phyloP scores from a whole-genome alignment of 768 basidiomycete species.

The Amanita inopinata region DNA sequence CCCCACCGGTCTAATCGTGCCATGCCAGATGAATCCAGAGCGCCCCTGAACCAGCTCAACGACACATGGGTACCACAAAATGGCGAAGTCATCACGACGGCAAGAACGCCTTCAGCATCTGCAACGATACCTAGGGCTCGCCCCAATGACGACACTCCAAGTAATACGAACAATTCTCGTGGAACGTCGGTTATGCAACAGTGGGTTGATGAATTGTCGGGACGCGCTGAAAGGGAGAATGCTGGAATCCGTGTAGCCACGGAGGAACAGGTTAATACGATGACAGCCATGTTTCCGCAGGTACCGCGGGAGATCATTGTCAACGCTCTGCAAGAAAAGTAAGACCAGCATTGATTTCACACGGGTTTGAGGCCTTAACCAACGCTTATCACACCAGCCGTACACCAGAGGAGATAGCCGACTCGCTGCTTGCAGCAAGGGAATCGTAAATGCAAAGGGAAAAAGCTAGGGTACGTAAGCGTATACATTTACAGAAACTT shows the following conservation, averaged over 20 bases:
- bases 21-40: constrained; percentile 46
- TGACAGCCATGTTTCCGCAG: constrained; percentile 81
- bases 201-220: constrained; percentile 76
- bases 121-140: constrained; percentile 15
- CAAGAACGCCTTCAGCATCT: constrained; percentile 26
- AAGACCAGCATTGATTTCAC: constrained; percentile 15
- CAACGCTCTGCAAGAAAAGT: constrained; percentile 78
- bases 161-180: constrained; percentile 16
- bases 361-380: constrained; percentile 11
- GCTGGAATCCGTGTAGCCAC: constrained; percentile 59
- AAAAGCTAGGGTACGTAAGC: background rate
- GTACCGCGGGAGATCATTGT: constrained; percentile 63
- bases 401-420: constrained; percentile 76
- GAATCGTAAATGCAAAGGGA: background rate
- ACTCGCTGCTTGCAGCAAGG: constrained; percentile 44
- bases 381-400: constrained; percentile 31
- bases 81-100: constrained; percentile 59
- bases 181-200: constrained; percentile 54
- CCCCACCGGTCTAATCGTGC: constrained; percentile 66
- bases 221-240: constrained; percentile 41
- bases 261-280: constrained; percentile 65
- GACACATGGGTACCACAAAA: constrained; percentile 22
- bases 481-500: background rate
- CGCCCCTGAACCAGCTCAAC: constrained; percentile 14
- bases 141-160: constrained; percentile 13